Percentiles rank a stretch among this genome's conserved stretches.
phyloP scores from a whole-genome alignment of 2,329 filamentous ascomycete species.

The Alternaria hordeiaustralica region DNA sequence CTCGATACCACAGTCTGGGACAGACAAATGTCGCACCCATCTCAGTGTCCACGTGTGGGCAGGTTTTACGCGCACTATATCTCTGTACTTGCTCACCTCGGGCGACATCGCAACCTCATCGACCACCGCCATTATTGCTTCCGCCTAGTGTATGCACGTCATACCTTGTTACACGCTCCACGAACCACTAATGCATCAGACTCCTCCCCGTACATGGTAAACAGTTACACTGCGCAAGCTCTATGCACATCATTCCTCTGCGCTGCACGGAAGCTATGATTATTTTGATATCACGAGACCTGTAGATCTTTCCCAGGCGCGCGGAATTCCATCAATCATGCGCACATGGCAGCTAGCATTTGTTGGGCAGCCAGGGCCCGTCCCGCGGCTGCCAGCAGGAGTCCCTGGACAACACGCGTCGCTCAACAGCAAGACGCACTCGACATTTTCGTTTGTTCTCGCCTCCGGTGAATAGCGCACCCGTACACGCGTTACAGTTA shows the following conservation, averaged over 20 bases:
- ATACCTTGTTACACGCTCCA: slow-evolving; percentile 1
- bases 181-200: neutral
- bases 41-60: neutral
- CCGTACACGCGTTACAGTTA: neutral
- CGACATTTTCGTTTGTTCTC: neutral
- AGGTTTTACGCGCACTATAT: neutral
- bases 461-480: neutral
- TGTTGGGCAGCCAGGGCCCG: slow-evolving; percentile 11
- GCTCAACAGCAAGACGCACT: neutral
- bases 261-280: neutral
- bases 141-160: slow-evolving; percentile 1
- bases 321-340: neutral
- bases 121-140: neutral
- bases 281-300: neutral
- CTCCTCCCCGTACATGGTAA: neutral
- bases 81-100: neutral
- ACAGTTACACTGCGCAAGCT: neutral
- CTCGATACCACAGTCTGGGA: neutral
- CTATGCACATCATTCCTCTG: neutral
- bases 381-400: neutral
- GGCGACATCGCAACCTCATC: neutral
- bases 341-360: slow-evolving; percentile 7
- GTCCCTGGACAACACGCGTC: neutral
- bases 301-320: neutral
- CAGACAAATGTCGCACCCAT: neutral